phyloP scores from a whole-genome alignment of 177 flowering plant genomes.

The Vitis hybrid region DNA sequence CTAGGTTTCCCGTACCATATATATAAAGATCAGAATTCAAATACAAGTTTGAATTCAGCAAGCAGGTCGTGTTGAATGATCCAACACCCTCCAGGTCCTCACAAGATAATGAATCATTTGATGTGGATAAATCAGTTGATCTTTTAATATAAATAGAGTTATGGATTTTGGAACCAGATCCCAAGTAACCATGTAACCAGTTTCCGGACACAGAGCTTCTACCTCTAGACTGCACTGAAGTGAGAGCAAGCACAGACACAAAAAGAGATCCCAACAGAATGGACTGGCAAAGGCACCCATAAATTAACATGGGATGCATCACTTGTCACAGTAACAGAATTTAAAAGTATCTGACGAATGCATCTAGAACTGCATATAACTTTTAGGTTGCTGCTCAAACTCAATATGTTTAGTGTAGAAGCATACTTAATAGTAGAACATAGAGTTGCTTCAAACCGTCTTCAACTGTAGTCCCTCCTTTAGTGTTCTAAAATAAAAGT shows the following conservation, averaged over 20 bases:
- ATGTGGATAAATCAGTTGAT: slow-evolving; percentile 15
- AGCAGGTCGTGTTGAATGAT: slow-evolving; percentile 74
- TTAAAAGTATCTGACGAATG: not conserved
- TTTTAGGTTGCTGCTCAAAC: slow-evolving; percentile 2
- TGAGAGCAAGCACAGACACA: slow-evolving; percentile 23
- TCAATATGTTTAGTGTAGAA: not conserved
- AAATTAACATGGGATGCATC: slow-evolving; percentile 43
- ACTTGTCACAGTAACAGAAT: slow-evolving; percentile 17
- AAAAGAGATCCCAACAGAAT: slow-evolving; percentile 37
- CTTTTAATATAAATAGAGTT: slow-evolving; percentile 6
- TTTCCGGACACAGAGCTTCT: slow-evolving; percentile 15
- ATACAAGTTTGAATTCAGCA: slow-evolving; percentile 49
- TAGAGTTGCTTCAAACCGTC: not conserved
- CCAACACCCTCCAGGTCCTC: slow-evolving; percentile 81
- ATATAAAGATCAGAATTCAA: slow-evolving; percentile 56
- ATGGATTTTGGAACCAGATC: slow-evolving; percentile 18
- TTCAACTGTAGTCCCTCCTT: not conserved
- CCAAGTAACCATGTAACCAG: slow-evolving; percentile 11
- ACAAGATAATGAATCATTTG: slow-evolving; percentile 49
- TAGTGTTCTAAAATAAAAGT: not conserved
- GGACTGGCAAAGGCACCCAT: slow-evolving; percentile 32
- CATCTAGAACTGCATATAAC: slow-evolving; percentile 1
- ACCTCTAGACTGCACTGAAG: slow-evolving; percentile 21
- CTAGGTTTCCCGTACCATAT: slow-evolving; percentile 72
- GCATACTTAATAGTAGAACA: not conserved